Base-by-base conservation (phyloP, 2,329 filamentous ascomycete species). In the Pezicula radicicola region DNA sequence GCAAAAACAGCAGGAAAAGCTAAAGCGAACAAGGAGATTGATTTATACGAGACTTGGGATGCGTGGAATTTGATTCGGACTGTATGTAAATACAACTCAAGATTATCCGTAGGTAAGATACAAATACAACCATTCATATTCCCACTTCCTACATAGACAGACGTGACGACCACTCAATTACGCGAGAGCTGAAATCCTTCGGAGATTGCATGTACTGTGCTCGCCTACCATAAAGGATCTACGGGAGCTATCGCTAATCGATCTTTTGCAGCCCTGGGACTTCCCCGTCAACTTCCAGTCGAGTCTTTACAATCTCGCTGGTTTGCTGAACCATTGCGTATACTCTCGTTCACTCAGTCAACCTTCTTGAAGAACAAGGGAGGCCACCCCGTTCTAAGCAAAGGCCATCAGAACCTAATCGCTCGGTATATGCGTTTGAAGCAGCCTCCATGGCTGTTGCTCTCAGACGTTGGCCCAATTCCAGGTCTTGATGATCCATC, bases 1-100 rank as follows among this genome's bases (percentile, higher is more conserved):
- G 62, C 66, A 27, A 63, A 60, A 60, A 45, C 60, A 53, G 55
- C 68, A 27, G 55, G 70, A 9, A 68, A 75, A 37, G 62, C 59
- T 5, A 59, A 69, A 33, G 62, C 63, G 6, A 72, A 75, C 30
- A 58, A 56, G 36, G 78, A 83, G 19, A 73, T 86, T 54, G 87
- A 93, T 63, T 69, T 88, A 1, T 94, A 90, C 69, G 85, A 85
- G 49, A 80, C 86, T 2, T 99, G 95, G 95, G 92, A 97, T 70
- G 87, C 88, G 1, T 99, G 94, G 94, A 87, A 99, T 68, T 78
- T 87, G 19, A 88, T 99, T 63, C 82, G 94, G 49, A 87, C 85
- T 49, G 76, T 91, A 52, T 97, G 91, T 79, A 88, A 86, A 72
- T 97, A 99, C 71, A 87, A 87, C 69, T 73, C 80, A 51, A 83